phyloP scores from a whole-genome alignment of 2,329 filamentous ascomycete genomes.

The Penicillium polonicum region DNA sequence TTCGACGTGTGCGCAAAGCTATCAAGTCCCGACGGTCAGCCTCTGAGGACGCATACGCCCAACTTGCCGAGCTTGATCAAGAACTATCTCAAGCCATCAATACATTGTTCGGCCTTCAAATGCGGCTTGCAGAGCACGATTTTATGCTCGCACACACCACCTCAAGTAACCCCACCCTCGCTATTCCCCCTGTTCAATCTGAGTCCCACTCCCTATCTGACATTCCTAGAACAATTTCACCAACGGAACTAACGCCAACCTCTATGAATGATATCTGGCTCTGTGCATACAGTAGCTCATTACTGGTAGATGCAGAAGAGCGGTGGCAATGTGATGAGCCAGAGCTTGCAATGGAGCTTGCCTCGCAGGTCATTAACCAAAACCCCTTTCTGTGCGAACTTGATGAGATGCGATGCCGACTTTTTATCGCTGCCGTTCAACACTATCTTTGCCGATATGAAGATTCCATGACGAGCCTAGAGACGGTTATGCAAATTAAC shows the following conservation, averaged over 20 bases:
- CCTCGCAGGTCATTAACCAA: constrained; percentile 2
- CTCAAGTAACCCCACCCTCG: background rate
- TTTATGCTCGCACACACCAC: constrained; percentile 14
- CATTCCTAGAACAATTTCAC: background rate
- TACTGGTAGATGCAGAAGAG: constrained; percentile 16
- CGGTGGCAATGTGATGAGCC: constrained; percentile 12
- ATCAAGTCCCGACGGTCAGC: background rate
- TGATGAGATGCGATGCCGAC: constrained; percentile 15
- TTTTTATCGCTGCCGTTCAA: constrained; percentile 18
- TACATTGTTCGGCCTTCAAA: constrained; percentile 4
- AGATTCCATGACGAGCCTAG: constrained; percentile 11
- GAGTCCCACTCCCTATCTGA: background rate
- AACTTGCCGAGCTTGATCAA: background rate
- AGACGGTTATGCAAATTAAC: constrained; percentile 4
- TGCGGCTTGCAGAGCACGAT: constrained; percentile 15
- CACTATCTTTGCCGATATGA: constrained; percentile 11
- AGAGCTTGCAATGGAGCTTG: constrained; percentile 12
- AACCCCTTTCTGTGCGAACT: constrained; percentile 9
- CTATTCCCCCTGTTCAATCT: background rate
- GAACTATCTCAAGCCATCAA: constrained; percentile 8
- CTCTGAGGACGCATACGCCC: too few species aligned
- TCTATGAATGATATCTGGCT: constrained; percentile 23
- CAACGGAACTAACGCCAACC: background rate
- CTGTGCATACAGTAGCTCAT: constrained; percentile 4
- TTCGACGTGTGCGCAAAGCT: background rate